These are phyloP conservation scores for Clausena lansium DNA, from an alignment of 345 rosid species.

Conservation along the genomic window DNA sequence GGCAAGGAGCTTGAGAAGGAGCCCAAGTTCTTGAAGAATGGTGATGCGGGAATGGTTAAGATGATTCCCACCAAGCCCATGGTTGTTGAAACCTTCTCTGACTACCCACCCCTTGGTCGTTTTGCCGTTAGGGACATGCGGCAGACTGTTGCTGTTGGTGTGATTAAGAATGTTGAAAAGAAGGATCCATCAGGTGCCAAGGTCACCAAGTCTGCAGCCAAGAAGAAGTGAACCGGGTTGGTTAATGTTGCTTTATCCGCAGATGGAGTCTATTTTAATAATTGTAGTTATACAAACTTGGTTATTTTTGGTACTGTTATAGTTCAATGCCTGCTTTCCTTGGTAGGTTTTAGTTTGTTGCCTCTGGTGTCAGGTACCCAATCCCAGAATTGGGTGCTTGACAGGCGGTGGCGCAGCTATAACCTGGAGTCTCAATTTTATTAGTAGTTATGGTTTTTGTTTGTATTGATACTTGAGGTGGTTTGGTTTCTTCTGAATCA, in stretches of 20 bases:
- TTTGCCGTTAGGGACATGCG: conserved; percentile 37
- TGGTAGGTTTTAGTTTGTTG: neutral
- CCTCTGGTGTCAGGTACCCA: neutral
- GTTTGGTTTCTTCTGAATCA: neutral
- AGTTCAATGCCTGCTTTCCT: neutral
- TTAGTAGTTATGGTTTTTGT: neutral
- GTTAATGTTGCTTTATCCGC: neutral
- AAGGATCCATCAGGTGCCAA: conserved; percentile 36
- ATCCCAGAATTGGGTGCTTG: conserved; percentile 16
- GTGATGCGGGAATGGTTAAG: conserved; percentile 62
- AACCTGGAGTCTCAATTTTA: neutral
- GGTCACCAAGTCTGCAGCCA: conserved; percentile 35
- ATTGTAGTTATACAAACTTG: neutral
- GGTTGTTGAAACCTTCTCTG: conserved; percentile 26
- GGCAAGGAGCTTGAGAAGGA: conserved; percentile 75
- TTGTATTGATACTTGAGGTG: neutral
- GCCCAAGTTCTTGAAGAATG: conserved; percentile 66
- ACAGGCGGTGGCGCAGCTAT: conserved; percentile 15
- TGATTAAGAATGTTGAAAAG: conserved; percentile 34
- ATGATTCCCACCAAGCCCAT: conserved; percentile 40
- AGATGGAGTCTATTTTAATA: neutral
- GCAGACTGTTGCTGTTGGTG: conserved; percentile 33
- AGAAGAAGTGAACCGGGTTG: conserved; percentile 20
- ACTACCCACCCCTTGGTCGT: conserved; percentile 30
- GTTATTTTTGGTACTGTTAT: neutral